A percentile compares a stretch with the other conserved stretches of the same genome.
These are phyloP conservation scores for Breviolum minutum DNA, from an alignment of 73 alveolate species.

Conservation along the genomic window DNA sequence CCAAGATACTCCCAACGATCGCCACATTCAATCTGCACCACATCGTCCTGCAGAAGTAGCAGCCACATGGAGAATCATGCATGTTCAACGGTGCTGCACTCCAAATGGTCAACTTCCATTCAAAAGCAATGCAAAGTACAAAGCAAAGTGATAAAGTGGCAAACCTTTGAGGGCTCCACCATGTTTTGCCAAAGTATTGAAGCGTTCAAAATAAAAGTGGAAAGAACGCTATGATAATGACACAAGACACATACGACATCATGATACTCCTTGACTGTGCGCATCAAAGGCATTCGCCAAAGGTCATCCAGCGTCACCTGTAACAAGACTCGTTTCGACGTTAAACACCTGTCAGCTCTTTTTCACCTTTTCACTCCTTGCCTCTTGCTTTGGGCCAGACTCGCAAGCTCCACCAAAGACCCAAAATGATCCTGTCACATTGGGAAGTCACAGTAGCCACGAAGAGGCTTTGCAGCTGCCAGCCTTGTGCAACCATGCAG, in stretches of 20 bases:
- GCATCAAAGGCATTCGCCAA: constrained; percentile 55
- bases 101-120: too few relatives aligned
- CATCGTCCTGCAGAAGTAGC: constrained; percentile 2
- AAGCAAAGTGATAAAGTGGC: too few relatives aligned
- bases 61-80: too few relatives aligned
- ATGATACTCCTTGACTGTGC: background rate
- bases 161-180: too few relatives aligned
- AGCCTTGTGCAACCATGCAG: constrained; percentile 83
- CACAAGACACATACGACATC: too few relatives aligned
- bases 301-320: constrained; percentile 87
- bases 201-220: background rate
- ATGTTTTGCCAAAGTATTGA: background rate
- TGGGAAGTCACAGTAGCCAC: background rate
- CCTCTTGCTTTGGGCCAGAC: constrained; percentile 95
- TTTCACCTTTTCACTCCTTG: background rate
- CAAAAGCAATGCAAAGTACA: too few relatives aligned
- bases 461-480: too few relatives aligned
- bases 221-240: background rate
- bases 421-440: constrained; percentile 67
- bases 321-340: background rate
- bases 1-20: constrained; percentile 51
- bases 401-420: constrained; percentile 93
- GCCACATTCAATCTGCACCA: background rate
- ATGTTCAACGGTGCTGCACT: too few relatives aligned
- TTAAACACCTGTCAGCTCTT: background rate